Evolutionary conservation across 2,329 filamentous ascomycete genomes (phyloP).

Genomic region (Aspergillus fumigatiaffinis): DNA sequence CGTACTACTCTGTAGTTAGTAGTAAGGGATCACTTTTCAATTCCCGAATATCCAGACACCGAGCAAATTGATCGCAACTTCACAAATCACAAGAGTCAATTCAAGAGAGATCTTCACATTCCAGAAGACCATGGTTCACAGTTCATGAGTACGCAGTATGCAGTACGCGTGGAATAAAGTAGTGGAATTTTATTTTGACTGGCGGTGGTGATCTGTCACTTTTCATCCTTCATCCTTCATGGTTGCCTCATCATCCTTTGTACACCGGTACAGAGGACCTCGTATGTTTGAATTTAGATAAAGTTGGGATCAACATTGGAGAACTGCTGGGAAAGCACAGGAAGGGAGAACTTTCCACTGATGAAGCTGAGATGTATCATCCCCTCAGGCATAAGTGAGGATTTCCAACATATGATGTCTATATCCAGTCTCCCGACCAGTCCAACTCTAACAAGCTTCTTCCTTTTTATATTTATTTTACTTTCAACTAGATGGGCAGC

Average conservation of each 20-base stretch:
- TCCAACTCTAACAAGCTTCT: neutral
- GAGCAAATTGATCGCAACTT: neutral
- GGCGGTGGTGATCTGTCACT: neutral
- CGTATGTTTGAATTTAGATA: neutral
- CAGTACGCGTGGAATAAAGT: neutral
- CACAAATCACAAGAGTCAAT: neutral
- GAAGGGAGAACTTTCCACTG: neutral
- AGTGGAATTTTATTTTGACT: neutral
- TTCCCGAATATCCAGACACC: neutral
- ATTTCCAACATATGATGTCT: neutral
- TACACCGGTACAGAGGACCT: neutral
- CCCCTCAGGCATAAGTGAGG: neutral
- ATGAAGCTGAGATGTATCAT: neutral
- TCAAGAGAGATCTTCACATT: neutral
- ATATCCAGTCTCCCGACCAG: neutral
- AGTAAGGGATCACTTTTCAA: neutral
- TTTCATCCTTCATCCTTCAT: neutral
- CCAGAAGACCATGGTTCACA: neutral
- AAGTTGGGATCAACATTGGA: neutral
- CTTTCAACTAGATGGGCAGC: constrained; percentile 1
- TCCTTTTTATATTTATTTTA: neutral
- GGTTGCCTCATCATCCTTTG: neutral
- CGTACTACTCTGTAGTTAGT: neutral
- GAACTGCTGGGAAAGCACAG: neutral
- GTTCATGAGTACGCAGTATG: neutral